Base-by-base conservation (phyloP, 2,329 filamentous ascomycete species). In the Penicillium sp. region DNA sequence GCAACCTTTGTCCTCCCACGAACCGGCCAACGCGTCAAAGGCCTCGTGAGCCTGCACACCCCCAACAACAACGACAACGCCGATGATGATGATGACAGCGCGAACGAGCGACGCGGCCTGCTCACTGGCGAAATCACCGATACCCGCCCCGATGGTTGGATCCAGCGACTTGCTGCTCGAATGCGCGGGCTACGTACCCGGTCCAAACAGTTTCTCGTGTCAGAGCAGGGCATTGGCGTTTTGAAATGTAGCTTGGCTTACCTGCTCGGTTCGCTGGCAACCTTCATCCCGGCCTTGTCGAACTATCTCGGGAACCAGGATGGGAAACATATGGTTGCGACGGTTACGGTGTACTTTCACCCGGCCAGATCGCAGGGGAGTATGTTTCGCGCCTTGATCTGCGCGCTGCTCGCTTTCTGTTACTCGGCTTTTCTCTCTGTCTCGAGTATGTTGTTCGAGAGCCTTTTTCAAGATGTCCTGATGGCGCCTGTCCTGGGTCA, bases 281-380 rank as follows among this genome's bases (percentile, higher is more conserved):
- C 92, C 0, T 94, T 96, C 65, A 87, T 91, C 58, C 84, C 87
- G 2, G 82, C 83, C 2, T 80, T 96, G 52, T 87, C 91, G 14
- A 77, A 81, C 7, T 84, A 92, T 52, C 79, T 97, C 14, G 93
- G 93, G 10, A 82, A 87, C 59, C 89, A 92, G 68, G 92, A 96
- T 74, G 91, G 91, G 47, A 97, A 97, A 70, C 93, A 97, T 74
- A 87, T 96, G 68, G 91, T 96, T 48, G 92, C 92, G 28, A 97
- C 93, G 2, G 86, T 97, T 54, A 95, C 91, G 0, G 92, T 97
- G 10, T 97, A 96, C 69, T 97, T 97, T 67, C 92, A 97, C 71
- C 92, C 93, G 4, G 90, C 91, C 5, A 83, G 93, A 54, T 91
- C 91, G 16, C 84, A 87, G 23, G 93, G 93, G 1, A 94, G 90